A percentile compares a stretch with the other conserved stretches of the same genome.
Conservation (phyloP, 495 filamentous ascomycete species). For the Neurospora sp. region DNA sequence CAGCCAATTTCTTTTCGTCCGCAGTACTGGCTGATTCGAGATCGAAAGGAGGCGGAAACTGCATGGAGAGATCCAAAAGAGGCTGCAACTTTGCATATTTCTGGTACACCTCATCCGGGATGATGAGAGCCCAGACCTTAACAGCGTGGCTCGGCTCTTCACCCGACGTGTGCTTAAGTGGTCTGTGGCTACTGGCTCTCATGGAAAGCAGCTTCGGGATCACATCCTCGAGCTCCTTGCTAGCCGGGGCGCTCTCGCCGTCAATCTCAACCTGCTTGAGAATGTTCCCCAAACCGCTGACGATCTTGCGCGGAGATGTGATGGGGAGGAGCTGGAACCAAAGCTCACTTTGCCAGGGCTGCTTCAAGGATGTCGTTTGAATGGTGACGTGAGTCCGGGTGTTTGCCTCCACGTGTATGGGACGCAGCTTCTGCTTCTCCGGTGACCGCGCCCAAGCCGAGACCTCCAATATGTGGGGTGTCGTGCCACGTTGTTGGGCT, state of each 20-base stretch:
- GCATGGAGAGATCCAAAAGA: neutral
- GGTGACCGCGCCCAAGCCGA: conserved; percentile 35
- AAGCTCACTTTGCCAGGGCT: neutral
- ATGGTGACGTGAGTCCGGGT: conserved; percentile 17
- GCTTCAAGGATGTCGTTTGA: conserved; percentile 1
- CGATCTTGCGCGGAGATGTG: conserved; percentile 52
- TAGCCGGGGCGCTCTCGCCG: conserved; percentile 51
- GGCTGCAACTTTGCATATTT: neutral
- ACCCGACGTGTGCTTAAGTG: neutral
- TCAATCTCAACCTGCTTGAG: conserved; percentile 54
- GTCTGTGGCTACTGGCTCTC: conserved; percentile 13
- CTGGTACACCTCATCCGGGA: conserved; percentile 24
- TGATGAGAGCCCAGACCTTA: conserved; percentile 69
- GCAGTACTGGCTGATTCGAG: neutral
- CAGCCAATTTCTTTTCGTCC: neutral
- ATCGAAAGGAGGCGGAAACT: neutral
- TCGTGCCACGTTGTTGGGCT: conserved; percentile 51
- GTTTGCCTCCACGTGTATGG: conserved; percentile 14
- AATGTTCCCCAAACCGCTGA: conserved; percentile 72
- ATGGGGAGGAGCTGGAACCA: conserved; percentile 53
- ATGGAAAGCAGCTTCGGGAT: conserved; percentile 49
- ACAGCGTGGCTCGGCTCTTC: conserved; percentile 29
- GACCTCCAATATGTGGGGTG: conserved; percentile 48
- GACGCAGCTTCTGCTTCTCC: conserved; percentile 5
- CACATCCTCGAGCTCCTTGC: conserved; percentile 59